phyloP scores from a whole-genome alignment of 2,329 filamentous ascomycete genomes.

The Colletotrichum tabaci region DNA sequence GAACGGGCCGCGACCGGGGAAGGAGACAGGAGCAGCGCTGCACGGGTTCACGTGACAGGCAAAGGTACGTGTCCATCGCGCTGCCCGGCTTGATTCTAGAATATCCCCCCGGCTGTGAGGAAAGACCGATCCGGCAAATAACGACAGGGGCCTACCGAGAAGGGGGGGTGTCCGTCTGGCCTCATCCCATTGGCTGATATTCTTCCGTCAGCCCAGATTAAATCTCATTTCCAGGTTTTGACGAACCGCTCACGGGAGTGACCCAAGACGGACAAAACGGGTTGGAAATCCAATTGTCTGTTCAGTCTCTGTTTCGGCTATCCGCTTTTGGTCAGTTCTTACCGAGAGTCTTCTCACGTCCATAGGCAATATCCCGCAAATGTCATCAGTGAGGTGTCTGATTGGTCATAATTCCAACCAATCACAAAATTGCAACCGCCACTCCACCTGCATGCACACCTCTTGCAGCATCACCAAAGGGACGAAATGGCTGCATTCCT shows the following conservation, averaged over 20 bases:
- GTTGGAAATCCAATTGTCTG: no score
- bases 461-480: constrained; percentile 10
- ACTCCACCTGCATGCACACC: not conserved
- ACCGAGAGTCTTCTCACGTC: not conserved
- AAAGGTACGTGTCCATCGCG: no score
- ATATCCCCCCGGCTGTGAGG: constrained; percentile 1
- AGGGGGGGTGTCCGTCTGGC: not conserved
- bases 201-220: not conserved
- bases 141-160: not conserved
- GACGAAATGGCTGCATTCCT: constrained; percentile 23
- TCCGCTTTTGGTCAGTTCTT: not conserved
- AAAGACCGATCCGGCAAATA: constrained; percentile 24
- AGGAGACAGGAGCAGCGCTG: not conserved
- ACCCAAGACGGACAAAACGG: not conserved
- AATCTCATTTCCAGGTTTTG: not conserved
- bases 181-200: constrained; percentile 29
- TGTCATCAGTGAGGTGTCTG: not conserved
- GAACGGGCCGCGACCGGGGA: constrained; percentile 34
- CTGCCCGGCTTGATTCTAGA: constrained; percentile 6
- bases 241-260: not conserved
- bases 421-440: constrained; percentile 2
- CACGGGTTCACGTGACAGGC: constrained; percentile 23
- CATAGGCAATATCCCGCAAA: not conserved
- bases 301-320: not conserved
- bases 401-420: constrained; percentile 24